Evolutionary conservation across 768 basidiomycete species (phyloP).

Genomic region (Leccinum truebloodii): DNA sequence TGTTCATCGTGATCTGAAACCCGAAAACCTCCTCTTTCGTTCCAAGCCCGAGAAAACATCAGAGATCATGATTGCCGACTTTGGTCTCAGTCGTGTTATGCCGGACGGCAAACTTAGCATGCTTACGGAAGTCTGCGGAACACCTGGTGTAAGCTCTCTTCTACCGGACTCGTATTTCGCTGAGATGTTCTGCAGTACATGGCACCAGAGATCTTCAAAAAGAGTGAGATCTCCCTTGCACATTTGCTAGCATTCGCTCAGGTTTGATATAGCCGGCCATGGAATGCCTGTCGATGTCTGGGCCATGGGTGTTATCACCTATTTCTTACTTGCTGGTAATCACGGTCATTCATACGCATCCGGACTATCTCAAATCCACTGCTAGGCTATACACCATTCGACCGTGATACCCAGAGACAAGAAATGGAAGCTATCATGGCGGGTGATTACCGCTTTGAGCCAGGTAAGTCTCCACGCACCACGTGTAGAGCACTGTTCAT

Average conservation of each 20-base stretch:
- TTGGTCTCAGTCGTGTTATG: slow-evolving; percentile 89
- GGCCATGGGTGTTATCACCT: slow-evolving; percentile 99
- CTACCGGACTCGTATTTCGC: not conserved
- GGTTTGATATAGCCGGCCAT: slow-evolving; percentile 65
- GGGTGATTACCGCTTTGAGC: slow-evolving; percentile 92
- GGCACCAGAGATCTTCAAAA: slow-evolving; percentile 96
- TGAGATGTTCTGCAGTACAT: slow-evolving; percentile 58
- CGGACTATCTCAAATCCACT: not conserved
- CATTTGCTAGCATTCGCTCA: slow-evolving; percentile 1
- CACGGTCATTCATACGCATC: not conserved
- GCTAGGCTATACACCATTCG: slow-evolving; percentile 92
- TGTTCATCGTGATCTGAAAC: slow-evolving; percentile 96
- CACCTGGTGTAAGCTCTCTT: slow-evolving; percentile 65
- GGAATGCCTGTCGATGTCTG: slow-evolving; percentile 93
- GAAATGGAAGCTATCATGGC: slow-evolving; percentile 96
- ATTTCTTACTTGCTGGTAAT: slow-evolving; percentile 82
- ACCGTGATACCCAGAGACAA: slow-evolving; percentile 81
- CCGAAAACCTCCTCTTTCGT: slow-evolving; percentile 96
- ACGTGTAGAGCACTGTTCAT: not conserved
- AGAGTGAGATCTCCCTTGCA: slow-evolving; percentile 51
- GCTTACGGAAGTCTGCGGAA: slow-evolving; percentile 95
- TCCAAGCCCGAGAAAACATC: slow-evolving; percentile 79
- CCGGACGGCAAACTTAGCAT: slow-evolving; percentile 85
- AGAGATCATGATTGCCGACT: slow-evolving; percentile 97
- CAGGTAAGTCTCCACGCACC: slow-evolving; percentile 35